Evolutionary conservation across 805 yeast species (phyloP).

Genomic region (Isabelozyma gotoi): DNA sequence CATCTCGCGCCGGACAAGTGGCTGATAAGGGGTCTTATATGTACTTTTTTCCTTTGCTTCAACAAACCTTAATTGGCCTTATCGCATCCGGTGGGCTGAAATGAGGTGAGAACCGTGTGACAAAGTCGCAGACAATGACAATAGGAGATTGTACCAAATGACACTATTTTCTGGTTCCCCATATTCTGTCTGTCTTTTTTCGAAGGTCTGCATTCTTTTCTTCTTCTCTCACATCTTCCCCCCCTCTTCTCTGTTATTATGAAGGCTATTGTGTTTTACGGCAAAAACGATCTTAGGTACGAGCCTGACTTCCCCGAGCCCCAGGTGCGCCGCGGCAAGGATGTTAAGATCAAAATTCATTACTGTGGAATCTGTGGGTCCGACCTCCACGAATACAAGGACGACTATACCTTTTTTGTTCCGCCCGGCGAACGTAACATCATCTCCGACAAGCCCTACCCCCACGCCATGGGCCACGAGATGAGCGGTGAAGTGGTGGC

Average conservation of each 20-base stretch:
- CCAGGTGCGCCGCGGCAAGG: slow-evolving; percentile 25
- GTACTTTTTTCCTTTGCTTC: too few species aligned
- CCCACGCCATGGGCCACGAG: slow-evolving; percentile 60
- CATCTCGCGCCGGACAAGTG: too few species aligned
- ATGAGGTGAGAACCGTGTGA: too few species aligned
- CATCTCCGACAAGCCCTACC: slow-evolving; percentile 42
- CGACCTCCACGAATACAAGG: slow-evolving; percentile 56
- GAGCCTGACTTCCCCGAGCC: slow-evolving; percentile 25
- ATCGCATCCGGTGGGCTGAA: too few species aligned
- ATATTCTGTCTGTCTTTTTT: too few species aligned
- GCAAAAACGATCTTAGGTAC: slow-evolving; percentile 15
- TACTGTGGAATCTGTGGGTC: slow-evolving; percentile 68
- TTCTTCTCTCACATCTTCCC: not conserved
- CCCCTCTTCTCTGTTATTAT: slow-evolving; percentile 6
- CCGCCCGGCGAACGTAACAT: slow-evolving; percentile 39
- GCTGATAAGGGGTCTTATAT: too few species aligned
- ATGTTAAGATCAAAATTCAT: slow-evolving; percentile 57
- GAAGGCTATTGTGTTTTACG: slow-evolving; percentile 25
- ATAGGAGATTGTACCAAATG: too few species aligned
- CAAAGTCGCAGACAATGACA: too few species aligned
- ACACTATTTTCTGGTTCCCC: too few species aligned
- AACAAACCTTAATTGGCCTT: too few species aligned
- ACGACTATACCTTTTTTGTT: slow-evolving; percentile 58
- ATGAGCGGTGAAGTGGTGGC: slow-evolving; percentile 59
- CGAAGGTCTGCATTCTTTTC: not conserved